Percentiles rank a stretch among this genome's conserved stretches.
These are phyloP conservation scores for Dillenia turbinata DNA, from an alignment of 164 flowering plant genomes.

Conservation along the genomic window DNA sequence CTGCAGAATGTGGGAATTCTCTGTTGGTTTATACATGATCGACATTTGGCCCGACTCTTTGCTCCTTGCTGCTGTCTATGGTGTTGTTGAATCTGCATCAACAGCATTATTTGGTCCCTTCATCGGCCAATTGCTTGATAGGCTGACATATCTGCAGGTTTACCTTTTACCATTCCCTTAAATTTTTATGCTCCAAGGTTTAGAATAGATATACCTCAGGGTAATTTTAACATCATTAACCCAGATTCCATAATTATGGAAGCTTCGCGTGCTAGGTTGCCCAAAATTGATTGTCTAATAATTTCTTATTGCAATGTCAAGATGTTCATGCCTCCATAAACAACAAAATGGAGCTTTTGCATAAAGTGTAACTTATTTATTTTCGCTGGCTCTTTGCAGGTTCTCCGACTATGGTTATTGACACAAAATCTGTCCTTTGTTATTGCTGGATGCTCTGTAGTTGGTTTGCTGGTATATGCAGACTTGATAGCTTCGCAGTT, in stretches of 20 bases:
- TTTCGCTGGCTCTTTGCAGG: constrained; percentile 31
- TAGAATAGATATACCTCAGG: no score
- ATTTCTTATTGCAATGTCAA: no score
- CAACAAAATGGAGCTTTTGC: no score
- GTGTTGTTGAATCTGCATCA: constrained; percentile 75
- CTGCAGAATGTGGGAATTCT: constrained; percentile 96
- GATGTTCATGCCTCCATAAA: no score
- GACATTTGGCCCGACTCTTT: constrained; percentile 77
- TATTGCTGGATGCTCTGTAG: constrained; percentile 69
- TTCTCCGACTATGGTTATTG: constrained; percentile 70
- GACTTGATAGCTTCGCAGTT: constrained; percentile 34
- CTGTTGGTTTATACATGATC: constrained; percentile 89
- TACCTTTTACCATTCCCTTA: neutral
- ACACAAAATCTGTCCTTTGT: constrained; percentile 71
- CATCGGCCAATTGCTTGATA: constrained; percentile 66
- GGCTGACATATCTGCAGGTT: constrained; percentile 61
- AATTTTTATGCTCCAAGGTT: no score
- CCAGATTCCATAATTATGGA: no score
- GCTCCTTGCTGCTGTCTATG: constrained; percentile 74
- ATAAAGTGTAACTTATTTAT: no score
- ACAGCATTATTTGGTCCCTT: constrained; percentile 70
- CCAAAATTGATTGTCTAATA: no score
- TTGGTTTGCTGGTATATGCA: constrained; percentile 37
- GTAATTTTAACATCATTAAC: no score
- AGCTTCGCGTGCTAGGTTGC: no score